These are phyloP conservation scores for Teratosphaeria destructans DNA, from an alignment of 2,329 filamentous ascomycete genomes.

Conservation along the genomic window DNA sequence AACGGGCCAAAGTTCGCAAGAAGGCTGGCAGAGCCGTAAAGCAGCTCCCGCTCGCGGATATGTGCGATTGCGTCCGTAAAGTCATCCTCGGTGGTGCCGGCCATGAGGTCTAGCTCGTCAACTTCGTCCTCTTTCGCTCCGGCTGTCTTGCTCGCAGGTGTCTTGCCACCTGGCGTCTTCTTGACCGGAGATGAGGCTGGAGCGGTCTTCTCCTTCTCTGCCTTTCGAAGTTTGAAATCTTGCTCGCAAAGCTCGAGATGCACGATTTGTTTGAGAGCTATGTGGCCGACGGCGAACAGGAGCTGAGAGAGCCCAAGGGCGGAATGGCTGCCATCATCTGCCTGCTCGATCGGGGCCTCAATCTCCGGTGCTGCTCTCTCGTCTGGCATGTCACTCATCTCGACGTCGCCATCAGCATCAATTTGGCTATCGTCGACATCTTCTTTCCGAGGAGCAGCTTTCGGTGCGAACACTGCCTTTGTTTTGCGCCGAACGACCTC, in stretches of 20 bases:
- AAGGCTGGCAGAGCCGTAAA: conserved; percentile 73
- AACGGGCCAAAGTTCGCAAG: conserved; percentile 85
- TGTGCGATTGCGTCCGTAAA: conserved; percentile 80
- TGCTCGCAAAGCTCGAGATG: conserved; percentile 95
- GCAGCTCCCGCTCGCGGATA: conserved; percentile 72
- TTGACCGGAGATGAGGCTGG: conserved; percentile 25
- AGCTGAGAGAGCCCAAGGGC: conserved; percentile 77
- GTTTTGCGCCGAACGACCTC: conserved; percentile 84
- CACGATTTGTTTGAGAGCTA: conserved; percentile 97
- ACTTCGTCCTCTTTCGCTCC: conserved; percentile 50
- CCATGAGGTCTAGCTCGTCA: conserved; percentile 91
- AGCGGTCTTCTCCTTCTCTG: conserved; percentile 65
- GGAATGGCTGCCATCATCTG: background rate
- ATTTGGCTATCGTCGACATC: conserved; percentile 17
- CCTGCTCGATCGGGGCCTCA: conserved; percentile 2
- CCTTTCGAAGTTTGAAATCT: conserved; percentile 94
- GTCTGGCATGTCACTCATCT: conserved; percentile 27
- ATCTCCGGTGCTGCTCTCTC: conserved; percentile 13
- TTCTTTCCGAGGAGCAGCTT: conserved; percentile 28
- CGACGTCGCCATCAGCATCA: conserved; percentile 26
- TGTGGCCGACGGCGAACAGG: conserved; percentile 88
- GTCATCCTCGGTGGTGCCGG: conserved; percentile 89
- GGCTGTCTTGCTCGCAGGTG: conserved; percentile 28
- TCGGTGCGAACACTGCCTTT: conserved; percentile 62
- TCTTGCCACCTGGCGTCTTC: conserved; percentile 21